Percentiles rank a stretch among this genome's conserved stretches.
These are phyloP conservation scores for Aspergillus pseudonomiae DNA, from an alignment of 2,329 filamentous ascomycete genomes.

Conservation along the genomic window DNA sequence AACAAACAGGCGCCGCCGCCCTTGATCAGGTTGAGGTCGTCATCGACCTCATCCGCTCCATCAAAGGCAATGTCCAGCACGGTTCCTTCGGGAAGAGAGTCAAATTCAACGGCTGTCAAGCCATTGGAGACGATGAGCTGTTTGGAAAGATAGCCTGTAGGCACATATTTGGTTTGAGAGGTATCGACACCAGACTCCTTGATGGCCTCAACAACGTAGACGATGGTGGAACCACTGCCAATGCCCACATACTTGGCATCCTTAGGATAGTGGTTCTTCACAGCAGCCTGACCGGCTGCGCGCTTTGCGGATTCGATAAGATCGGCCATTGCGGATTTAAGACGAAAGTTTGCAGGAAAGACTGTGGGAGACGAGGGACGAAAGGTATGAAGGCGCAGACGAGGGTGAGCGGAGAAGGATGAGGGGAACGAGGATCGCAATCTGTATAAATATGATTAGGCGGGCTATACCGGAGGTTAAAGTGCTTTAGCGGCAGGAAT, in stretches of 20 bases:
- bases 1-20: conserved; percentile 96
- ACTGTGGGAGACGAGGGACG: conserved; percentile 6
- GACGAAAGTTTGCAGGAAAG: conserved; percentile 13
- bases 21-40: conserved; percentile 95
- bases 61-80: conserved; percentile 91
- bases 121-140: conserved; percentile 81
- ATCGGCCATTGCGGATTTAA: conserved; percentile 37
- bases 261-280: conserved; percentile 62
- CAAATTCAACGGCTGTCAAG: conserved; percentile 75
- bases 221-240: conserved; percentile 66
- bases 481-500: not conserved
- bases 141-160: conserved; percentile 88
- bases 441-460: conserved; percentile 19
- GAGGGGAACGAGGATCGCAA: conserved; percentile 11
- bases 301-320: conserved; percentile 62
- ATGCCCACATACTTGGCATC: conserved; percentile 64
- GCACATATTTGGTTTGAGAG: conserved; percentile 76
- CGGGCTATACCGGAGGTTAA: conserved; percentile 14
- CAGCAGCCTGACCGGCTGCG: conserved; percentile 60
- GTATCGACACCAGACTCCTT: conserved; percentile 50
- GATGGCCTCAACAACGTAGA: conserved; percentile 70
- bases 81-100: conserved; percentile 66
- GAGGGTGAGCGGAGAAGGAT: conserved; percentile 5
- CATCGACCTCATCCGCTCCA: conserved; percentile 94
- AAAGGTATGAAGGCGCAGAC: conserved; percentile 5